Evolutionary conservation across 2,329 filamentous ascomycete genomes (phyloP).

Genomic region (Curvularia eragrostidis): DNA sequence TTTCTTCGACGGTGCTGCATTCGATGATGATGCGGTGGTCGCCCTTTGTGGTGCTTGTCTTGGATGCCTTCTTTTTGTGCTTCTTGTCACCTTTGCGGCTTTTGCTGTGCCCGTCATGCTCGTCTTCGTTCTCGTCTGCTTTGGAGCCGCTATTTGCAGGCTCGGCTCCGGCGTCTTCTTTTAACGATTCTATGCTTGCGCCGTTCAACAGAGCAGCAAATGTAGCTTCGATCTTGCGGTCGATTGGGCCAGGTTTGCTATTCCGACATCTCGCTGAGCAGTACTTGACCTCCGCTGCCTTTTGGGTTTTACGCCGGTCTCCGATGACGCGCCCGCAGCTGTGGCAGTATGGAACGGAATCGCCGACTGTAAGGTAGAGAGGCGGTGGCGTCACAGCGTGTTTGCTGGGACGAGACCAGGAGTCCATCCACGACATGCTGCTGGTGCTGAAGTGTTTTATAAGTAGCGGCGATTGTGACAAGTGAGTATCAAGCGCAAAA

Average conservation of each 20-base stretch:
- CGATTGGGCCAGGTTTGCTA: slow-evolving; percentile 58
- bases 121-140: slow-evolving; percentile 2
- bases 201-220: slow-evolving; percentile 55
- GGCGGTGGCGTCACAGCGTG: slow-evolving; percentile 57
- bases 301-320: slow-evolving; percentile 43
- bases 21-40: slow-evolving; percentile 59
- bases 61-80: slow-evolving; percentile 39
- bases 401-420: slow-evolving; percentile 55
- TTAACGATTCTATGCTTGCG: slow-evolving; percentile 39
- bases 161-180: slow-evolving; percentile 16
- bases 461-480: neutral
- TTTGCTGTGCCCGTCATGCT: neutral
- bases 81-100: slow-evolving; percentile 20
- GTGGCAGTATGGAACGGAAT: slow-evolving; percentile 62
- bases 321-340: slow-evolving; percentile 65
- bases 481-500: neutral
- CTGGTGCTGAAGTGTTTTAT: slow-evolving; percentile 6
- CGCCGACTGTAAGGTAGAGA: slow-evolving; percentile 59
- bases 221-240: slow-evolving; percentile 60
- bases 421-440: slow-evolving; percentile 59
- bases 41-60: slow-evolving; percentile 51
- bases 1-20: slow-evolving; percentile 58
- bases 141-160: neutral
- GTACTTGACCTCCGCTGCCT: slow-evolving; percentile 58
- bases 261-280: slow-evolving; percentile 64